Base-by-base conservation (phyloP, 192 early-diverging fungal species). In the Mortierella hygrophila region DNA sequence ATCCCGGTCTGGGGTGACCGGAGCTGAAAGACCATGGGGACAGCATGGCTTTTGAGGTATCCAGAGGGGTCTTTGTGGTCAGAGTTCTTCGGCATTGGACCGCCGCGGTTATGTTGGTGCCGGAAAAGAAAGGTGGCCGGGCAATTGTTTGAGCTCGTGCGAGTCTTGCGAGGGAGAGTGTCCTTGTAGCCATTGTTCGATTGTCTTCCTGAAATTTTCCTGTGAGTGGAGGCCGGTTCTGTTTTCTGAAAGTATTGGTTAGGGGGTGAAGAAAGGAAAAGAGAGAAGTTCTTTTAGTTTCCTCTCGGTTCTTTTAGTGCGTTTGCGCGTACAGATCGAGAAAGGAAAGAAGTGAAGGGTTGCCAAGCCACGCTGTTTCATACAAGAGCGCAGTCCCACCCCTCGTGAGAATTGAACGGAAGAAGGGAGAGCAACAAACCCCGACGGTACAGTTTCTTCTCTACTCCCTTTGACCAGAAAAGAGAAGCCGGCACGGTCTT, bases 161-260 rank as follows among this genome's bases (percentile, higher is more conserved):
- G 60, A 65, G 60, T 65, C 60, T 65, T 65, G 60, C 60, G 60
- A 65, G 60, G 8, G 29, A 65, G 60, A 35, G 29, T 65, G 29
- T 65, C 60, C 60, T 65, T 65, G 60, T 65, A 65, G 60, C 60
- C 60, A 65, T 65, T 26, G n/a, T 13, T 57, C 18, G 20, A 6
- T 26, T 0, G 2, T 57, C 7, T 20, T 23, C 55, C 23, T 57
- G 55, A 26, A 26, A n/a, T 29, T 4, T 26, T 52, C 60, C 60
- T 35, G 60, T 29, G 26, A 32, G n/a, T 32, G 60, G 60, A 32
- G 13, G 55, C 35, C 7, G 4, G 41, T 6, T 13, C 11, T 52
- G 49, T 18, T n/a, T n/a, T n/a, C n/a, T 52, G 49, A 52, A 18
- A 52, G 16, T 20, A 6, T 52, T 52, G 18, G 70, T 37, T 15